Evolutionary conservation across 75 land plant species (phyloP).

Genomic region (Sequoiadendron giganteum): DNA sequence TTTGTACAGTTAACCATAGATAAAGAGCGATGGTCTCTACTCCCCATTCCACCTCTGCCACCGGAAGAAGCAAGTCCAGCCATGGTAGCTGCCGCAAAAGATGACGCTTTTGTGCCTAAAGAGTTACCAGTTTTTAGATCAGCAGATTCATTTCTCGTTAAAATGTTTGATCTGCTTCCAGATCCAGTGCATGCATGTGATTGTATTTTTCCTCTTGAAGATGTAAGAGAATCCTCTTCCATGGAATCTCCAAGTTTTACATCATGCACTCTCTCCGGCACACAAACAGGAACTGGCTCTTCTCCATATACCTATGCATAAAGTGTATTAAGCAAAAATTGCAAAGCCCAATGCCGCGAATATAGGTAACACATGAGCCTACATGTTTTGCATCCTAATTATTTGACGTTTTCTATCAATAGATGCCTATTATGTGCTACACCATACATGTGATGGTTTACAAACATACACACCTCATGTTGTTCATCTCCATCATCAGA

Average conservation of each 20-base stretch:
- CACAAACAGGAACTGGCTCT: slow-evolving; percentile 72
- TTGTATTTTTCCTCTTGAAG: slow-evolving; percentile 48
- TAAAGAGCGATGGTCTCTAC: slow-evolving; percentile 63
- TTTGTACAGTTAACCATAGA: slow-evolving; percentile 28
- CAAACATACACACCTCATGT: slow-evolving; percentile 31
- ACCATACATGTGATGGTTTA: background rate
- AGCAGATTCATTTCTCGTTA: slow-evolving; percentile 47
- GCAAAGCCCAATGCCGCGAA: background rate
- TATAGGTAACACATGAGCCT: background rate
- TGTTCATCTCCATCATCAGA: slow-evolving; percentile 99
- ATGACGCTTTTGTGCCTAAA: slow-evolving; percentile 70
- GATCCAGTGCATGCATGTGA: slow-evolving; percentile 56
- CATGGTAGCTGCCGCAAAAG: slow-evolving; percentile 99
- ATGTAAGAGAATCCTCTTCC: slow-evolving; percentile 47
- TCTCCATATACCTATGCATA: slow-evolving; percentile 58
- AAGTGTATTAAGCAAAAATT: background rate
- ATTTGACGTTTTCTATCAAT: background rate
- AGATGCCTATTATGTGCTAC: background rate
- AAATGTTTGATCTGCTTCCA: slow-evolving; percentile 39
- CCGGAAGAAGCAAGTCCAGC: slow-evolving; percentile 75
- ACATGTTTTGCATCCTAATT: background rate
- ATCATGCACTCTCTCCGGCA: slow-evolving; percentile 90
- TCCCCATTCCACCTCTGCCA: slow-evolving; percentile 53
- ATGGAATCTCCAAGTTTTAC: slow-evolving; percentile 80
- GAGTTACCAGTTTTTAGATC: slow-evolving; percentile 47